These are phyloP conservation scores for Ustilago sp. DNA, from an alignment of 1,284 basidiomycete genomes.

Conservation along the genomic window DNA sequence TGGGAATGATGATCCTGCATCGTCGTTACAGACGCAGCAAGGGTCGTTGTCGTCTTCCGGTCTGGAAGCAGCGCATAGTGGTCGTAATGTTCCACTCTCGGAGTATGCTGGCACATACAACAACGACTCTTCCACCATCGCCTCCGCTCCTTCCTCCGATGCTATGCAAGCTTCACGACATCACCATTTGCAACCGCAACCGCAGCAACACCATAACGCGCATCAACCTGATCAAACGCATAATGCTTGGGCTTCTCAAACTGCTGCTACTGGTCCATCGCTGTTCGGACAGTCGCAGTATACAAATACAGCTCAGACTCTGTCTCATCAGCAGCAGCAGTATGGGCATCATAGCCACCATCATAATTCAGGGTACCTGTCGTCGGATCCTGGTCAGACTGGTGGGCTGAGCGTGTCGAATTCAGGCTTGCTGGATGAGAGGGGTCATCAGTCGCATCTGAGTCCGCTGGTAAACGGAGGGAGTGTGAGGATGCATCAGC, in stretches of 20 bases:
- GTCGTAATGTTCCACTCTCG: slow-evolving; percentile 27
- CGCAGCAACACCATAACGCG: slow-evolving; percentile 40
- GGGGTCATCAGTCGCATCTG: slow-evolving; percentile 44
- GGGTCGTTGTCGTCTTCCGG: slow-evolving; percentile 36
- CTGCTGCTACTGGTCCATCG: slow-evolving; percentile 30
- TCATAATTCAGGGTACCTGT: slow-evolving; percentile 36
- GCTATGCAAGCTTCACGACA: slow-evolving; percentile 41
- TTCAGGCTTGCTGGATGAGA: slow-evolving; percentile 38
- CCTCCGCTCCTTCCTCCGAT: slow-evolving; percentile 28
- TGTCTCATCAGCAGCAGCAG: slow-evolving; percentile 40
- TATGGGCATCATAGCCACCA: slow-evolving; percentile 47
- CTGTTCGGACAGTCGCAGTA: slow-evolving; percentile 41
- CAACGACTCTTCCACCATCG: slow-evolving; percentile 42
- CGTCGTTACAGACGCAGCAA: slow-evolving; percentile 41
- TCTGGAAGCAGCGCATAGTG: slow-evolving; percentile 39
- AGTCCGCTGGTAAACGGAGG: slow-evolving; percentile 45
- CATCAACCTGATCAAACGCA: slow-evolving; percentile 41
- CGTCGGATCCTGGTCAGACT: slow-evolving; percentile 33
- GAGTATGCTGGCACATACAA: slow-evolving; percentile 39
- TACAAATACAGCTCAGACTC: slow-evolving; percentile 15
- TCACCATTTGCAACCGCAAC: slow-evolving; percentile 32
- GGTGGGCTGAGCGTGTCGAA: slow-evolving; percentile 30
- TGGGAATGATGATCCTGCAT: slow-evolving; percentile 25
- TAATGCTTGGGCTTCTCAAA: slow-evolving; percentile 39
- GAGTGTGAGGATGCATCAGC: slow-evolving; percentile 39